Conservation (phyloP, 2,329 filamentous ascomycete genomes). For the Fonsecaea pedrosoi region DNA sequence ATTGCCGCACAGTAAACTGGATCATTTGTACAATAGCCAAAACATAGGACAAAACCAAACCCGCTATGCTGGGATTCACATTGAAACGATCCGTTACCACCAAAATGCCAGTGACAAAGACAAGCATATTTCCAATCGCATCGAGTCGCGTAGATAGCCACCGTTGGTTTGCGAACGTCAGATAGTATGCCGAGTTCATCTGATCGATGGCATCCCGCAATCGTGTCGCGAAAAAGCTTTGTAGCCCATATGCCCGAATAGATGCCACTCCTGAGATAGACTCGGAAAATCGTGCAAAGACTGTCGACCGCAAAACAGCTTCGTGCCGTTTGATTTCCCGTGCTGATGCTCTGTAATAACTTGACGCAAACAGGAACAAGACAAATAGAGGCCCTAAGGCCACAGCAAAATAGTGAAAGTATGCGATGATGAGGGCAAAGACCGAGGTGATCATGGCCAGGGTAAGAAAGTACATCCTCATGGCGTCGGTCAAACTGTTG, state of each 20-base stretch:
- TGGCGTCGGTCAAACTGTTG: conserved; percentile 84
- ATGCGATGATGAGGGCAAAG: conserved; percentile 91
- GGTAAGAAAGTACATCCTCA: conserved; percentile 91
- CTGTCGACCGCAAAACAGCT: conserved; percentile 80
- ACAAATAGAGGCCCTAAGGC: conserved; percentile 73
- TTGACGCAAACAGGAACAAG: conserved; percentile 80
- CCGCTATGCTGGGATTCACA: conserved; percentile 82
- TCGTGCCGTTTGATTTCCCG: conserved; percentile 95
- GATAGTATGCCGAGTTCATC: conserved; percentile 93
- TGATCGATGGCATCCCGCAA: conserved; percentile 79
- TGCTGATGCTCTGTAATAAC: conserved; percentile 89
- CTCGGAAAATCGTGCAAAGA: conserved; percentile 92
- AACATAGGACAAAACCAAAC: conserved; percentile 91
- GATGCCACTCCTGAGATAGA: conserved; percentile 82
- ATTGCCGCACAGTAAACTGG: conserved; percentile 90
- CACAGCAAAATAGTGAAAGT: conserved; percentile 85
- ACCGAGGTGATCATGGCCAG: conserved; percentile 81
- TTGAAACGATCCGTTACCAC: conserved; percentile 90
- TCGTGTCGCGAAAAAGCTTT: conserved; percentile 73
- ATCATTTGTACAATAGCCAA: conserved; percentile 93
- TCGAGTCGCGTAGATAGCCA: conserved; percentile 90
- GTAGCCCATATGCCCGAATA: conserved; percentile 87
- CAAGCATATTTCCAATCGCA: conserved; percentile 79
- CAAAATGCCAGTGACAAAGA: conserved; percentile 86
- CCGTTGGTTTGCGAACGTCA: conserved; percentile 93